These are phyloP conservation scores for Dothidotthia symphoricarpi DNA, from an alignment of 2,329 filamentous ascomycete genomes.

Conservation along the genomic window DNA sequence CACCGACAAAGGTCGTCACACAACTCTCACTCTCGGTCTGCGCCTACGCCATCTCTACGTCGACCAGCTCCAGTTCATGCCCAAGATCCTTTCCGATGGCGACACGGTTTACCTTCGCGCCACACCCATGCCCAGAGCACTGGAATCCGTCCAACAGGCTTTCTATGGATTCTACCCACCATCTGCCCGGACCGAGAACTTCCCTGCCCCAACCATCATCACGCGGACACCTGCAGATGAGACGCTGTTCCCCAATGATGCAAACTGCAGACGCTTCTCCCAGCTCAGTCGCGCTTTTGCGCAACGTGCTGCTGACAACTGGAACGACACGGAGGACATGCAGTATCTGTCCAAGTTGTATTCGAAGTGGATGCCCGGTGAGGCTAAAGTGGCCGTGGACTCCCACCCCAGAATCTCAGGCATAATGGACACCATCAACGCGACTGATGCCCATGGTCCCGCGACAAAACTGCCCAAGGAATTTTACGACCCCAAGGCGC, in stretches of 20 bases:
- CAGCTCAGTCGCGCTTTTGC: conserved; percentile 51
- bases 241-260: conserved; percentile 53
- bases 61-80: conserved; percentile 51
- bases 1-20: conserved; percentile 51
- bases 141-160: conserved; percentile 53
- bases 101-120: conserved; percentile 49
- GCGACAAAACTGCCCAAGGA: conserved; percentile 75
- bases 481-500: conserved; percentile 78
- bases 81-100: conserved; percentile 42
- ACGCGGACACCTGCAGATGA: conserved; percentile 49
- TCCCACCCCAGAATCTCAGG: conserved; percentile 79
- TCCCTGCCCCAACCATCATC: conserved; percentile 47
- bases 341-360: conserved; percentile 74
- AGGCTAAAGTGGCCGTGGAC: conserved; percentile 71
- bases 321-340: conserved; percentile 70
- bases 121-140: conserved; percentile 51
- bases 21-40: conserved; percentile 50
- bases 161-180: conserved; percentile 52
- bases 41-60: conserved; percentile 52
- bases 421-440: conserved; percentile 92
- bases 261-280: conserved; percentile 49
- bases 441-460: conserved; percentile 79
- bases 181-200: conserved; percentile 42
- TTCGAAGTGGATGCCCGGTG: conserved; percentile 80
- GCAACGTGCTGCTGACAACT: conserved; percentile 47